Evolutionary conservation across 306 rosid genomes (phyloP).

Genomic region (Arachis stenosperma): DNA sequence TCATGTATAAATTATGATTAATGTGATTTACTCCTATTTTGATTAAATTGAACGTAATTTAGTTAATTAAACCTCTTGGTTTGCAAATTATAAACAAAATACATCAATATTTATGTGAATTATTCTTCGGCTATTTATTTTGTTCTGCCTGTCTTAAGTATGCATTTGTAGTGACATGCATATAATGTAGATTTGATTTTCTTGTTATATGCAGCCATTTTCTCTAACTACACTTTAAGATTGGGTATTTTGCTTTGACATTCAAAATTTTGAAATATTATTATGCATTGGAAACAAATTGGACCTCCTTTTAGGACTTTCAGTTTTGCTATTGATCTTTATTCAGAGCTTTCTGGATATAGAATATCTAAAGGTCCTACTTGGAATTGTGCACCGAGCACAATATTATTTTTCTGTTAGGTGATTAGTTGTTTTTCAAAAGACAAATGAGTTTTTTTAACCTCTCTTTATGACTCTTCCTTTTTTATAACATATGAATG

Average conservation of each 20-base stretch:
- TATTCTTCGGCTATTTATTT: conserved; percentile 12
- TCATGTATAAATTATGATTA: too few species aligned
- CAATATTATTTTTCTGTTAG: conserved; percentile 53
- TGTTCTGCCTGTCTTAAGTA: not conserved
- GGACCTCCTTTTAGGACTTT: conserved; percentile 77
- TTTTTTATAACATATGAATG: not conserved
- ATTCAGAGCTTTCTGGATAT: conserved; percentile 52
- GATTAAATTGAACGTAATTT: too few species aligned
- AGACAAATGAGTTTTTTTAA: conserved; percentile 2
- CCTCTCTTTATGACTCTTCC: conserved; percentile 3
- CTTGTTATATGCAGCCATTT: conserved; percentile 57
- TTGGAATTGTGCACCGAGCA: conserved; percentile 77
- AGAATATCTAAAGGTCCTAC: conserved; percentile 78
- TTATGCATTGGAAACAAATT: conserved; percentile 92
- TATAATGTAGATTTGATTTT: not conserved
- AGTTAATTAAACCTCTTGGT: too few species aligned
- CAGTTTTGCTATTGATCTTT: conserved; percentile 50
- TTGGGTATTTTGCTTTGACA: conserved; percentile 70
- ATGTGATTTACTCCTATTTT: too few species aligned
- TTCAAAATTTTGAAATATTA: conserved; percentile 71
- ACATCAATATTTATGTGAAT: not conserved
- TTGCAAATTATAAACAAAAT: too few species aligned
- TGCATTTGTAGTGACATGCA: not conserved
- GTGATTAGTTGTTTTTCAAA: conserved; percentile 9
- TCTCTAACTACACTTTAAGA: conserved; percentile 65